These are phyloP conservation scores for Cyberlindnera mississippiensis DNA, from an alignment of 805 yeast species.

Conservation along the genomic window DNA sequence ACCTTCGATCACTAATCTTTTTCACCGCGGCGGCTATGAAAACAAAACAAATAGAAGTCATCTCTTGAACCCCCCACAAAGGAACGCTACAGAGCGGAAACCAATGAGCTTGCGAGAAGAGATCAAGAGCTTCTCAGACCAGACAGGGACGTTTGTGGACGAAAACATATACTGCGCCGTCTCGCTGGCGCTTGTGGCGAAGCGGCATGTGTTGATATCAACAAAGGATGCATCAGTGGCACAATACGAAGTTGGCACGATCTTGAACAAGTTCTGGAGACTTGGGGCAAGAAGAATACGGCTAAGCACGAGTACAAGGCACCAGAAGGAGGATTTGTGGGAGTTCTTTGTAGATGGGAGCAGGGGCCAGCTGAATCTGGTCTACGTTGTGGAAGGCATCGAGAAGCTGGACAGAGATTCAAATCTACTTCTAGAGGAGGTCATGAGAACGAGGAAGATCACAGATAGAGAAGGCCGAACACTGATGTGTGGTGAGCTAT, in stretches of 20 bases:
- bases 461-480: background rate
- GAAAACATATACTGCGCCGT: constrained; percentile 17
- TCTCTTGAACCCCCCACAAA: too few species aligned
- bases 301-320: constrained; percentile 13
- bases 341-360: background rate
- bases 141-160: constrained; percentile 4
- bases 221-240: constrained; percentile 18
- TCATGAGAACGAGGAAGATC: constrained; percentile 4
- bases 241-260: constrained; percentile 16
- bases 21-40: too few species aligned
- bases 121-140: background rate
- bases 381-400: constrained; percentile 12
- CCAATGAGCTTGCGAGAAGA: background rate
- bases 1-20: too few species aligned
- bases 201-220: constrained; percentile 26
- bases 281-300: constrained; percentile 2
- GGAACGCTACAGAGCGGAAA: background rate
- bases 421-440: constrained; percentile 6
- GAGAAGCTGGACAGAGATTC: constrained; percentile 9
- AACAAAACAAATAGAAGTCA: too few species aligned
- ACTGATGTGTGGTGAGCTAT: constrained; percentile 7
- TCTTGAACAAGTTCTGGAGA: constrained; percentile 14
- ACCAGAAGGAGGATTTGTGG: background rate
- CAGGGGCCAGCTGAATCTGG: background rate
- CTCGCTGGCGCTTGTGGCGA: constrained; percentile 21